Evolutionary conservation across 1,139 yeast genomes (phyloP).

Genomic region (Hansenula sp.): DNA sequence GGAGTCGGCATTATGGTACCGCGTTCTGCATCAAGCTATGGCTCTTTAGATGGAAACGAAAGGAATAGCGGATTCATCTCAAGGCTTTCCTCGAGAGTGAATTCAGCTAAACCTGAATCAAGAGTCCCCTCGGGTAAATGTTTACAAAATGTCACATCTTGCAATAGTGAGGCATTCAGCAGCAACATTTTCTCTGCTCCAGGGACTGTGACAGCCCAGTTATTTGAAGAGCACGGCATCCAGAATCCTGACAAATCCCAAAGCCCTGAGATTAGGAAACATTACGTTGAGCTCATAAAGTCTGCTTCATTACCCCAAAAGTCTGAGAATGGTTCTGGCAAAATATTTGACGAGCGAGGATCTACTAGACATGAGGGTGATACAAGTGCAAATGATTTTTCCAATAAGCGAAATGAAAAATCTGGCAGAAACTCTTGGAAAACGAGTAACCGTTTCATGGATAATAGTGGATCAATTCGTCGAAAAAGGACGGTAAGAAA

Average conservation of each 20-base stretch:
- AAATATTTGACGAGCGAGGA: no score
- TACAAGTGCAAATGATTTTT: no score
- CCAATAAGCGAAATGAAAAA: neutral
- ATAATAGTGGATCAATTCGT: neutral
- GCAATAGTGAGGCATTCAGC: neutral
- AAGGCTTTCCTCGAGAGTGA: conserved; percentile 7
- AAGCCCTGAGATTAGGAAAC: neutral
- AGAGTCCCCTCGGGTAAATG: neutral
- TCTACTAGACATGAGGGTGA: neutral
- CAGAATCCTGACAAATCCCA: neutral
- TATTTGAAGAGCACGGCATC: conserved; percentile 8
- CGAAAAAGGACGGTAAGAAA: conserved; percentile 8
- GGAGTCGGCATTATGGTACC: neutral
- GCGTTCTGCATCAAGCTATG: neutral
- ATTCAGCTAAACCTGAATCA: neutral
- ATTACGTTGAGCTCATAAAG: neutral
- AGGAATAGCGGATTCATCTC: conserved; percentile 6
- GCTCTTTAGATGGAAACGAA: conserved; percentile 1
- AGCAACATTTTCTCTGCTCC: conserved; percentile 2
- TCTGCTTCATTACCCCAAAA: neutral
- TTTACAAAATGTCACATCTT: neutral
- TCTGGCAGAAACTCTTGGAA: neutral
- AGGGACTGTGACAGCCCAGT: conserved; percentile 13
- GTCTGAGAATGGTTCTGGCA: no score
- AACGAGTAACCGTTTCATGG: conserved; percentile 1